Evolutionary conservation across 208 protist species (phyloP).

Genomic region (Angomonas ambiguus): DNA sequence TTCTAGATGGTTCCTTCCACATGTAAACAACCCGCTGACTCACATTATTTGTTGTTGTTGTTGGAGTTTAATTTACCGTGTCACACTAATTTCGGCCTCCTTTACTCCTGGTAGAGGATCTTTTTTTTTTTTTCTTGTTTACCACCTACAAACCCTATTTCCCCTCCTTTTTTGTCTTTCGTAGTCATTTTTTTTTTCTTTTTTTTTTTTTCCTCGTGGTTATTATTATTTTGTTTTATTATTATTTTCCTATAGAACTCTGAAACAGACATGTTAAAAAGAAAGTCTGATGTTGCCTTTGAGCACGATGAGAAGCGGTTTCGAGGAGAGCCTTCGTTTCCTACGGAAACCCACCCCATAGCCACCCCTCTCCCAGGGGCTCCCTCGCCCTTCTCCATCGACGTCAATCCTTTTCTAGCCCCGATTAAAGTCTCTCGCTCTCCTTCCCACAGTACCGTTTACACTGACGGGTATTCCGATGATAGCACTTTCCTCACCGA

Average conservation of each 20-base stretch:
- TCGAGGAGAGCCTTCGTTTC: background rate
- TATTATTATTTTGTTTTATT: background rate
- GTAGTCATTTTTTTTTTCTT: conserved; percentile 3
- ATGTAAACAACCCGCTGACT: background rate
- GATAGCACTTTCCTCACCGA: conserved; percentile 5
- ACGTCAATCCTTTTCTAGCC: background rate
- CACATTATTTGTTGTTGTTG: background rate
- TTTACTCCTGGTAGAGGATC: too few species aligned
- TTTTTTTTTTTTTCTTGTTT: too few species aligned
- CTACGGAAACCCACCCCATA: background rate
- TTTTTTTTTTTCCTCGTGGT: background rate
- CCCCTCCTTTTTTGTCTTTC: background rate
- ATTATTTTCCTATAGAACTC: background rate
- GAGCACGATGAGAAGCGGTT: background rate
- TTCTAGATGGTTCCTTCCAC: conserved; percentile 23
- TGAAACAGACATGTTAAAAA: background rate
- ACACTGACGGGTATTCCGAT: background rate
- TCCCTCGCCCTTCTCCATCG: background rate
- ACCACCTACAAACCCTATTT: background rate
- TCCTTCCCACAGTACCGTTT: background rate
- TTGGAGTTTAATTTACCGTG: background rate
- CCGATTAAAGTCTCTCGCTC: background rate
- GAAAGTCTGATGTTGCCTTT: background rate
- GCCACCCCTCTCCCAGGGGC: background rate
- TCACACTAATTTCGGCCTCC: background rate